Base-by-base conservation (phyloP, 495 filamentous ascomycete species). In the Hypoxylon fragiforme region DNA sequence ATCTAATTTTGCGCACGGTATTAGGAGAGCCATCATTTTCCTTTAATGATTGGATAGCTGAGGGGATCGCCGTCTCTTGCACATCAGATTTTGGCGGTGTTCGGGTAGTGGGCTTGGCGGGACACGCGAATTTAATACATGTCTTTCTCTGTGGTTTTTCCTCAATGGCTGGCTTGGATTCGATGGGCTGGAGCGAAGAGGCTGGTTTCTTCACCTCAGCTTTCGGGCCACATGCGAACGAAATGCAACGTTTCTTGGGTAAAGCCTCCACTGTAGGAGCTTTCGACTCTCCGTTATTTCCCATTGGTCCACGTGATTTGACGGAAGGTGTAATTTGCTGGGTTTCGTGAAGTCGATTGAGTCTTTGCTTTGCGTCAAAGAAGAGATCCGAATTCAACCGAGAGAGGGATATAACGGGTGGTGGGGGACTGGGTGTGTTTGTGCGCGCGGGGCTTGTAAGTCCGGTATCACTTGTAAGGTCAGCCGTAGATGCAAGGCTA, bases 381-480 rank as follows among this genome's bases (percentile, higher is more conserved):
- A 57, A 51, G 48, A 68, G 38, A 63, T 57, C 46, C 45, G 58
- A 6, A 58, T 58, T 47, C 54, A 62, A 36, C 28, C 50, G 45
- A 47, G 45, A 24, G 8, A 63, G 39, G 26, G 56, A 58, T 35
- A 68, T 46, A 40, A 77, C 65, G 0, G 85, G 82, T 3, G 83
- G 70, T 19, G 89, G 91, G 7, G 94, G 94, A 65, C 94, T 98
- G 5, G 92, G 90, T 9, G 91, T 90, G 65, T 81, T 89, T 41
- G 90, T 88, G 16, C 91, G 76, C n/a, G 90, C 84, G 35, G 94
- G 91, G 59, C 91, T 95, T n/a, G 91, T 96, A 32, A 90, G 71
- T 38, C 89, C 92, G 31, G 87, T 94, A 64, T 96, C 94, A 70
- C 91, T 96, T 20, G 90, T 96, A 44, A 96, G 75, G 54, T 96